Conservation (phyloP, 2,329 filamentous ascomycete genomes). For the Periconia digitata region DNA sequence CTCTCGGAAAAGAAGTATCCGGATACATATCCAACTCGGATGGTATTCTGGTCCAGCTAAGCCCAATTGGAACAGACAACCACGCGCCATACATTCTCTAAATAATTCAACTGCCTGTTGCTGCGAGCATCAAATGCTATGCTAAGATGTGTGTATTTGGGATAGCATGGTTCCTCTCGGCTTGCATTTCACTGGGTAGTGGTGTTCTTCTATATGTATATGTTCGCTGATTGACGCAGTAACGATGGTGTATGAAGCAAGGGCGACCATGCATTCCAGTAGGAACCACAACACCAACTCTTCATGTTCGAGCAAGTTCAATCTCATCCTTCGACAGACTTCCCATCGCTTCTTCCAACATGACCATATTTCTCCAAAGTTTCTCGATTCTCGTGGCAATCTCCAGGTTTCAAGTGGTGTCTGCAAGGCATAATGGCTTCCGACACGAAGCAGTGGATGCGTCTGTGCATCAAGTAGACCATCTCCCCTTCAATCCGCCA, state of each 20-base stretch:
- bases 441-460: conserved; percentile 18
- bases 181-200: too few species aligned
- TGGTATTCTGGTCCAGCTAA: too few species aligned
- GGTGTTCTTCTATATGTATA: too few species aligned
- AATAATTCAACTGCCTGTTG: too few species aligned
- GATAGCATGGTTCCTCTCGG: too few species aligned
- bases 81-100: too few species aligned
- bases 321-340: background rate
- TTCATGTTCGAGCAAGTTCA: background rate
- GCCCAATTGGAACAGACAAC: too few species aligned
- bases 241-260: too few species aligned
- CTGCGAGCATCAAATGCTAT: too few species aligned
- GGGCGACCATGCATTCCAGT: conserved; percentile 10
- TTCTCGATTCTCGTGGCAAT: conserved; percentile 8
- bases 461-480: conserved; percentile 7
- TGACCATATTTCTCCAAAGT: conserved; percentile 10
- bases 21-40: background rate
- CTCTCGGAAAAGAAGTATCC: conserved; percentile 1
- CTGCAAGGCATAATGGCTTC: conserved; percentile 14
- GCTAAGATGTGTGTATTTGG: too few species aligned
- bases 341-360: background rate
- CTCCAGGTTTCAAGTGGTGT: conserved; percentile 7
- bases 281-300: conserved; percentile 1
- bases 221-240: too few species aligned
- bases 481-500: conserved; percentile 11